phyloP scores from a whole-genome alignment of 2,329 filamentous ascomycete species.

The Arthroderma sp. region DNA sequence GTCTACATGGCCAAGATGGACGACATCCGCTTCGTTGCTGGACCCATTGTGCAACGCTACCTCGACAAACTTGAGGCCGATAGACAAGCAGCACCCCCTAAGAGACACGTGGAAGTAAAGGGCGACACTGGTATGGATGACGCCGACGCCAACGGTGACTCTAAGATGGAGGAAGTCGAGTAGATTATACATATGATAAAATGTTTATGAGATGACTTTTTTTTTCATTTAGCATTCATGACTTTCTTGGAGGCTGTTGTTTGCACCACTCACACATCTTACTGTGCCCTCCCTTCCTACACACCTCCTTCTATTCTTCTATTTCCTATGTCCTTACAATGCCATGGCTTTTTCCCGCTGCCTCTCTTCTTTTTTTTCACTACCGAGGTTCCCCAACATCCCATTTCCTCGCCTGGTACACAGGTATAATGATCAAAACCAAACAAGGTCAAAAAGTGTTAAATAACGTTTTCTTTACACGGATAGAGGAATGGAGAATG shows the following conservation, averaged over 20 bases:
- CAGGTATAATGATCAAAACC: neutral
- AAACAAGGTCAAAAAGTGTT: neutral
- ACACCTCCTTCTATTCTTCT: neutral
- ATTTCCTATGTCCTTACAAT: neutral
- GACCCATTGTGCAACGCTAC: constrained; percentile 85
- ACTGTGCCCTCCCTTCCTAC: neutral
- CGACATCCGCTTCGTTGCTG: constrained; percentile 80
- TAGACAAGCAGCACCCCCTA: constrained; percentile 56
- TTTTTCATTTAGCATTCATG: constrained; percentile 6
- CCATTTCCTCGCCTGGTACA: neutral
- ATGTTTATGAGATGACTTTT: constrained; percentile 5
- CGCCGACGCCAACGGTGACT: constrained; percentile 39
- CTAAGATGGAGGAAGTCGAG: constrained; percentile 13
- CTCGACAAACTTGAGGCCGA: constrained; percentile 89
- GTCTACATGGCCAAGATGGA: constrained; percentile 92
- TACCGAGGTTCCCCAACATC: neutral
- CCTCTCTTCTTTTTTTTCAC: neutral
- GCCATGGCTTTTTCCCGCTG: neutral
- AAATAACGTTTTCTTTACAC: neutral
- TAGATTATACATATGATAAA: constrained; percentile 7
- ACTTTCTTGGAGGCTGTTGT: constrained; percentile 3
- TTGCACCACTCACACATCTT: neutral
- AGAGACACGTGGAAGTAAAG: constrained; percentile 54
- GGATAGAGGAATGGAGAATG: constrained; percentile 4
- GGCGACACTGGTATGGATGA: constrained; percentile 69